These are phyloP conservation scores for Penicillium soppii DNA, from an alignment of 495 filamentous ascomycete genomes.

Conservation along the genomic window DNA sequence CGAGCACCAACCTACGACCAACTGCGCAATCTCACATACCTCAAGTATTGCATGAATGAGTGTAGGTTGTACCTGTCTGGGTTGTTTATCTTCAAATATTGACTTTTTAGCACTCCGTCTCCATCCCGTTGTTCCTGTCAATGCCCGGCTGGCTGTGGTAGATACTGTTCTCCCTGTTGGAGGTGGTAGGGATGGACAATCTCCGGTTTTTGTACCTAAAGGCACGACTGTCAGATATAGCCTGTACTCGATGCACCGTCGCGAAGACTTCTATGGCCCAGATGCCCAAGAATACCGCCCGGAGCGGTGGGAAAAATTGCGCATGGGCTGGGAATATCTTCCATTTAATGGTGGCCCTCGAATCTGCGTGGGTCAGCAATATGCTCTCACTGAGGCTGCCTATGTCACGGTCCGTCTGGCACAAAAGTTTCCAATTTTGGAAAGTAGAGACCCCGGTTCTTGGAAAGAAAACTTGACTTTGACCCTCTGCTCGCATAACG, in stretches of 20 bases:
- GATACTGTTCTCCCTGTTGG: conserved; percentile 47
- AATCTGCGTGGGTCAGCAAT: neutral
- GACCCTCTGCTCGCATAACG: no score
- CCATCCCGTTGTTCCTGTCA: conserved; percentile 43
- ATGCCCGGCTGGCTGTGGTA: conserved; percentile 35
- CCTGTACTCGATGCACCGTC: conserved; percentile 45
- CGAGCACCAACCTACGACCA: no score
- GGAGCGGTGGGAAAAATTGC: conserved; percentile 45
- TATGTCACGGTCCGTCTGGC: neutral
- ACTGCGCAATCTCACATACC: no score
- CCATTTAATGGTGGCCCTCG: neutral
- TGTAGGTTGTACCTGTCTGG: no score
- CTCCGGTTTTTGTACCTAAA: conserved; percentile 24
- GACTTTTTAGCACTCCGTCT: conserved; percentile 34
- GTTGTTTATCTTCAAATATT: no score
- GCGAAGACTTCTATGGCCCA: conserved; percentile 43
- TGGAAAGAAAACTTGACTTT: no score
- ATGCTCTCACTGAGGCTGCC: neutral
- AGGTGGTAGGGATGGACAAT: conserved; percentile 44
- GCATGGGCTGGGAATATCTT: conserved; percentile 9
- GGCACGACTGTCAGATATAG: conserved; percentile 21
- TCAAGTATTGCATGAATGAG: no score
- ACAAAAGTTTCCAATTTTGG: no score
- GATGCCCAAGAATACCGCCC: conserved; percentile 48
- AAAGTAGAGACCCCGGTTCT: no score